Evolutionary conservation across 2,329 filamentous ascomycete species (phyloP), one percentile per base, ranked within the genome.

Genomic region (Tolypocladium endophyticum): DNA sequence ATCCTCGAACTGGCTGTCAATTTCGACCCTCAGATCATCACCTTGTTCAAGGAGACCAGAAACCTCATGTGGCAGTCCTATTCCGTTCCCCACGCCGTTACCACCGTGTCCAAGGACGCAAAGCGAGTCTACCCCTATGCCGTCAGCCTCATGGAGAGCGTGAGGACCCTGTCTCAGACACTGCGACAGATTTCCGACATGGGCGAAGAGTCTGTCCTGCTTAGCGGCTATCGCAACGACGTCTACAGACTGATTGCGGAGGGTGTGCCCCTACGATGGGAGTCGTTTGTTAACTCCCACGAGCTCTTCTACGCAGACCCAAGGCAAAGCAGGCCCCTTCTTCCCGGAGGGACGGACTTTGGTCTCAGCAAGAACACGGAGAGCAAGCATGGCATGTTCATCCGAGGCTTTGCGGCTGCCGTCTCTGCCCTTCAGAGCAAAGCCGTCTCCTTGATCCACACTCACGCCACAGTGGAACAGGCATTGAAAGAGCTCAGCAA

Each of bases 121-220:
- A 96, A 97, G 75, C 86, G 94, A 58, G 94, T 99, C 4, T 99
- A 99, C 68, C 94, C 94, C 0, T 99, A 95, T 69, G 94, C 95
- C 30, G 92, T 99, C 64, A 97, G 92, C 70, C 77, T 99, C 65
- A 99, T 99, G 92, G 94, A 99, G 76, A 97, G 92, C 68, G 91
- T 97, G n/a, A 85, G 92, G 61, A 97, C 92, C 0, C 88, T 96
- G 64, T 84, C 91, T 2, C 93, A 97, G 74, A 97, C 92, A 0
- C 87, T 88, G 66, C 87, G 91, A 36, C 86, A 89, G 57, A 95
- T 99, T 61, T 80, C 85, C 23, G 85, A 88, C 59, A 93, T 99
- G 90, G 84, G 87, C 14, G 89, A 93, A 65, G 92, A 97, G 60
- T 86, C 92, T 0, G 87, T 96, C 56, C 79, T 99, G 28, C 81